These are phyloP conservation scores for Macrotyloma uniflorum DNA, from an alignment of 306 rosid species.

Conservation along the genomic window DNA sequence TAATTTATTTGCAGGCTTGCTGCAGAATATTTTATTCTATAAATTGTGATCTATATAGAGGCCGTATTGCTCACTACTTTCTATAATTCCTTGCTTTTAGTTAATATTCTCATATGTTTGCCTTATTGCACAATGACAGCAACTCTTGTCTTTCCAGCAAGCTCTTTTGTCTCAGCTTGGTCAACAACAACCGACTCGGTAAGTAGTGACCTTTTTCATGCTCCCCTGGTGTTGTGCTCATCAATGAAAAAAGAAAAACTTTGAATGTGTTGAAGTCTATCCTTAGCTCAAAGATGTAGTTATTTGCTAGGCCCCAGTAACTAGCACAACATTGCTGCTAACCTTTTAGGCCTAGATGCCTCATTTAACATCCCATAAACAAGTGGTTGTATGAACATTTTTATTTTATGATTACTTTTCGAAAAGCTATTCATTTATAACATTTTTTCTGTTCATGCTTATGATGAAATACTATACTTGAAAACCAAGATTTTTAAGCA, in stretches of 20 bases:
- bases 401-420: not conserved
- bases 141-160: slow-evolving; percentile 66
- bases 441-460: slow-evolving; percentile 1
- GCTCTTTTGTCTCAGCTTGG: slow-evolving; percentile 66
- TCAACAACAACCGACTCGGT: slow-evolving; percentile 68
- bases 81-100: not conserved
- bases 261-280: not conserved
- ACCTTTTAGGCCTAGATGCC: slow-evolving; percentile 12
- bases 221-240: not conserved
- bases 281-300: not conserved
- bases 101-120: slow-evolving; percentile 6
- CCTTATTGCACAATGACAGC: slow-evolving; percentile 47
- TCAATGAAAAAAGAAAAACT: slow-evolving; percentile 1
- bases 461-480: not conserved
- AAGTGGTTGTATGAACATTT: not conserved
- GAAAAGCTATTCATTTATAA: not conserved
- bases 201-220: slow-evolving; percentile 44
- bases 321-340: not conserved
- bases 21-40: slow-evolving; percentile 1
- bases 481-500: not conserved
- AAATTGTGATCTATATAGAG: not conserved
- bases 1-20: not conserved
- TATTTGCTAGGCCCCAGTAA: not conserved
- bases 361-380: not conserved
- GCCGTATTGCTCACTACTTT: slow-evolving; percentile 20